A percentile compares a stretch with the other conserved stretches of the same genome.
Evolutionary conservation across 352 stramenopile species (phyloP).

Genomic region (Pythium dissimile): DNA sequence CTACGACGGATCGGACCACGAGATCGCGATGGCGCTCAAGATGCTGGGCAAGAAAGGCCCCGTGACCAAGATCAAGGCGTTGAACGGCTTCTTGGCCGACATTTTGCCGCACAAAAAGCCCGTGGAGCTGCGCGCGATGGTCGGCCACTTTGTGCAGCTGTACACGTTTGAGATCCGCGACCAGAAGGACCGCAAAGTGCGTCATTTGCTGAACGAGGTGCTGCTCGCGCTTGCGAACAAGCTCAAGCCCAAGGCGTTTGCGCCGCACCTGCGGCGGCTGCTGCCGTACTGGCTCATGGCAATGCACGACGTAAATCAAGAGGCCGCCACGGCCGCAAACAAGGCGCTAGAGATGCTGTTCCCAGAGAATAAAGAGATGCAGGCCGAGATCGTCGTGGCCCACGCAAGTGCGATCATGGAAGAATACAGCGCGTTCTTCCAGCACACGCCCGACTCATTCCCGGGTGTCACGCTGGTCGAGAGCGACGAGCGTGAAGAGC

Average conservation of each 20-base stretch:
- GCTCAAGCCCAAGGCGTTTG: slow-evolving; percentile 68
- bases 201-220: slow-evolving; percentile 72
- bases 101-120: slow-evolving; percentile 62
- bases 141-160: slow-evolving; percentile 74
- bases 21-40: slow-evolving; percentile 76
- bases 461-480: slow-evolving; percentile 49
- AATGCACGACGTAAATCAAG: slow-evolving; percentile 70
- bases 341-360: slow-evolving; percentile 60
- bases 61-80: slow-evolving; percentile 80
- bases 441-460: slow-evolving; percentile 56
- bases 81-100: slow-evolving; percentile 52
- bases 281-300: slow-evolving; percentile 78
- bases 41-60: slow-evolving; percentile 82
- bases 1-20: slow-evolving; percentile 77
- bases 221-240: slow-evolving; percentile 52
- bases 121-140: slow-evolving; percentile 56
- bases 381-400: slow-evolving; percentile 23
- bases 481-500: slow-evolving; percentile 63
- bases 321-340: slow-evolving; percentile 45
- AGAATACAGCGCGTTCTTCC: slow-evolving; percentile 61
- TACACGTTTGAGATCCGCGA: slow-evolving; percentile 80
- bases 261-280: slow-evolving; percentile 60
- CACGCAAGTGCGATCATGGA: slow-evolving; percentile 36
- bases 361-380: slow-evolving; percentile 26
- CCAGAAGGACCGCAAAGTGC: slow-evolving; percentile 82